Evolutionary conservation across 2,329 filamentous ascomycete genomes (phyloP), one percentile per base, ranked within the genome.

Genomic region (Falciphora oryzae): DNA sequence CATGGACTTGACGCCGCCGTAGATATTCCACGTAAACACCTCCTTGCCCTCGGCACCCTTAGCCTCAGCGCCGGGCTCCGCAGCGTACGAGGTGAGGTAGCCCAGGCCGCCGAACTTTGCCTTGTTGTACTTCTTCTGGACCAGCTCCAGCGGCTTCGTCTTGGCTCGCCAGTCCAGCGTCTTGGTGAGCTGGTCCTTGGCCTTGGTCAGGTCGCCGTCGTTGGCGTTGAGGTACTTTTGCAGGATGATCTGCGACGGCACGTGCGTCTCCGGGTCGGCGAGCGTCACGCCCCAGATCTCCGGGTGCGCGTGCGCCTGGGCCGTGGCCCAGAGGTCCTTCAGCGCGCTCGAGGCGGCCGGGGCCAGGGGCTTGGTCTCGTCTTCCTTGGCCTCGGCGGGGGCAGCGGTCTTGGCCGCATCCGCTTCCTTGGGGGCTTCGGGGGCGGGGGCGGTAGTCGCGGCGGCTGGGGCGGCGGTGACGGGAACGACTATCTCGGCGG

Each of bases 191-290:
- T 97, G 93, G 64, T 89, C 85, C 73, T 89, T 87, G 22, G 93
- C 91, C 73, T 88, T 88, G 63, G 81, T 80, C 8, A 92, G 75
- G 72, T 96, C 88, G 67, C 89, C 88, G 67, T 88, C 87, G 75
- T 97, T 97, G 74, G 93, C 94, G 70, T 93, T 91, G 65, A 98
- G 85, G 79, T 93, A 97, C 80, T 97, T 98, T 75, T 96, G 92
- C 61, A 97, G 82, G 63, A 97, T 85, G 70, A 97, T 88, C 73
- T 90, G 89, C 61, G 90, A 93, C 64, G 91, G 91, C 63, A 93
- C 82, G 71, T 92, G 83, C 57, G 78, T 73, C 3, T 71, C 75
- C 27, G 78, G 77, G 65, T 80, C 76, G 18, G 76, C 76, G 59
- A 97, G 85, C 38, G 84, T 80, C 64, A 97, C 87, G 61, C 93